Evolutionary conservation across 306 rosid species (phyloP).

Genomic region (Ormosia emarginata): DNA sequence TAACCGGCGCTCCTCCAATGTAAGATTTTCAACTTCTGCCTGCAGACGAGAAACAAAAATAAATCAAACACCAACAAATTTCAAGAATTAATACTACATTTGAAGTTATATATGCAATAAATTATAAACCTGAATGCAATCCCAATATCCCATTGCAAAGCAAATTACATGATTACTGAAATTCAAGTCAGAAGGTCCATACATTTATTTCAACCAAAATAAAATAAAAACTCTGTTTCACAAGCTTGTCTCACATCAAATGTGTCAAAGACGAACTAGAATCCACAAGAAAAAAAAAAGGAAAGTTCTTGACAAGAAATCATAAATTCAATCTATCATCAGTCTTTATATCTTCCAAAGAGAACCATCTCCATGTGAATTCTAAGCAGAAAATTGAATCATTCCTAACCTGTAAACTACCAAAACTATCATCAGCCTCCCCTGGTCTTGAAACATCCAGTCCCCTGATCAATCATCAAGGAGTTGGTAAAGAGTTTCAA

Average conservation of each 20-base stretch:
- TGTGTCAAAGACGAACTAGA: not conserved
- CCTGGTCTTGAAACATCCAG: slow-evolving; percentile 82
- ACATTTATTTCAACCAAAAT: slow-evolving; percentile 13
- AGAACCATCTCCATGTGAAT: slow-evolving; percentile 10
- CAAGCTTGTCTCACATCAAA: not conserved
- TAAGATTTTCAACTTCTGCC: slow-evolving; percentile 87
- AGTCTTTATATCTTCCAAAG: slow-evolving; percentile 1
- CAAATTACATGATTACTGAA: not conserved
- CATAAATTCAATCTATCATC: not conserved
- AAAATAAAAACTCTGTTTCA: slow-evolving; percentile 9
- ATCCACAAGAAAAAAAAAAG: not conserved
- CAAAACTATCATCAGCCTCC: slow-evolving; percentile 68
- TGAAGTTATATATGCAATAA: not conserved
- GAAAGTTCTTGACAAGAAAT: not conserved
- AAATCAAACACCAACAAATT: slow-evolving; percentile 10
- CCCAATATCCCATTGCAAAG: slow-evolving; percentile 8
- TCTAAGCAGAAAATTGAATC: slow-evolving; percentile 21
- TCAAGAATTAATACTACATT: not conserved
- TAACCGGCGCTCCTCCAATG: slow-evolving; percentile 61
- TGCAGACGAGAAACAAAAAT: slow-evolving; percentile 35
- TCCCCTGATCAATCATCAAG: slow-evolving; percentile 62
- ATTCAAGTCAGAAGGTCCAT: slow-evolving; percentile 1
- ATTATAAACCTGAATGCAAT: not conserved
- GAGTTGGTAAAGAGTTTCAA: slow-evolving; percentile 20
- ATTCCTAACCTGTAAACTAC: slow-evolving; percentile 73